A percentile compares a stretch with the other conserved stretches of the same genome.
These are phyloP conservation scores for Aspergillus aculeatus DNA, from an alignment of 2,329 filamentous ascomycete species.

Conservation along the genomic window DNA sequence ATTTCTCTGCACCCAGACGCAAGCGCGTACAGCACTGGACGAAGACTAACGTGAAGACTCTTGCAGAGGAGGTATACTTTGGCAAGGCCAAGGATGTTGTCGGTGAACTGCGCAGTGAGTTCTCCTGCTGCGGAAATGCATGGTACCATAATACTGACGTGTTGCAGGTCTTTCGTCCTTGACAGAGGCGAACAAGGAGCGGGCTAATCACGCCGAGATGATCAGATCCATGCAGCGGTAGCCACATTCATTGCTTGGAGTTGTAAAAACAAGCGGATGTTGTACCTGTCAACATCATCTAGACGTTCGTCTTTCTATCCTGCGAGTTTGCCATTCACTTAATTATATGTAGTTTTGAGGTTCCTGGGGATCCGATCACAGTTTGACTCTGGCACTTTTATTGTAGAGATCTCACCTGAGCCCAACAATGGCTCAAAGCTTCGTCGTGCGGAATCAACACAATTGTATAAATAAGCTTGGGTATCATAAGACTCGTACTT, in stretches of 20 bases:
- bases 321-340: slow-evolving; percentile 1
- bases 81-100: slow-evolving; percentile 99
- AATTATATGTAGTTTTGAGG: slow-evolving; percentile 19
- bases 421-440: neutral
- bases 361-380: slow-evolving; percentile 16
- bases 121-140: neutral
- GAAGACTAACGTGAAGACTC: slow-evolving; percentile 16
- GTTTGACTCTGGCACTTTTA: neutral
- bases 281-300: neutral
- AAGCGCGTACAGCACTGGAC: neutral
- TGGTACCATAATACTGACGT: slow-evolving; percentile 14
- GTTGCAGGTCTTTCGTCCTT: slow-evolving; percentile 65
- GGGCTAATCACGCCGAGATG: slow-evolving; percentile 83
- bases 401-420: neutral
- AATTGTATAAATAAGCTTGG: slow-evolving; percentile 11
- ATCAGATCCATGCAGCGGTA: slow-evolving; percentile 61
- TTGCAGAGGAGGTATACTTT: slow-evolving; percentile 89
- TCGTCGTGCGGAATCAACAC: neutral
- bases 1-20: neutral
- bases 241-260: neutral
- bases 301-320: slow-evolving; percentile 1
- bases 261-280: neutral
- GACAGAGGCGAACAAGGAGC: slow-evolving; percentile 79
- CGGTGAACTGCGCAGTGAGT: slow-evolving; percentile 80
- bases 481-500: slow-evolving; percentile 21